Evolutionary conservation across 352 stramenopile genomes (phyloP).

Genomic region (Aphanomyces astaci): DNA sequence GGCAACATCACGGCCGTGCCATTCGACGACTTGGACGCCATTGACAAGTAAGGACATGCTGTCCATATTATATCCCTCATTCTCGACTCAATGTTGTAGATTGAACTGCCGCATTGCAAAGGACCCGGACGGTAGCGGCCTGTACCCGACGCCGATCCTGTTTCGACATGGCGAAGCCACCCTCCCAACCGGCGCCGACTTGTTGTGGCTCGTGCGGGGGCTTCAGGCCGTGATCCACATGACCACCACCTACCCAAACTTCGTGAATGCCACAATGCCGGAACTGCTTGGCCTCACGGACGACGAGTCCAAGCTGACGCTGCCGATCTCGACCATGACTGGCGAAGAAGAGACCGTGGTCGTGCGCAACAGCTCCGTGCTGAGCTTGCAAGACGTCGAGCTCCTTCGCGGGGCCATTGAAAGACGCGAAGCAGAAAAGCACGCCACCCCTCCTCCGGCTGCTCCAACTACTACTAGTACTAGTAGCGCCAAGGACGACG

Average conservation of each 20-base stretch:
- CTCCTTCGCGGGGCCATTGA: slow-evolving; percentile 43
- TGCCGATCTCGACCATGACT: slow-evolving; percentile 50
- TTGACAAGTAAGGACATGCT: slow-evolving; percentile 46
- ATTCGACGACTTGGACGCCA: slow-evolving; percentile 70
- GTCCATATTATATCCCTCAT: slow-evolving; percentile 5
- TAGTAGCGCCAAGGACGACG: background rate
- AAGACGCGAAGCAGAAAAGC: slow-evolving; percentile 24
- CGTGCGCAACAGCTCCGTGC: slow-evolving; percentile 69
- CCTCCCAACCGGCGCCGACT: slow-evolving; percentile 47
- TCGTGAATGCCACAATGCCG: slow-evolving; percentile 62
- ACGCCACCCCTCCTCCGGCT: background rate
- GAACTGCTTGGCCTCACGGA: slow-evolving; percentile 54
- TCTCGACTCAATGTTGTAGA: background rate
- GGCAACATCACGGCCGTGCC: slow-evolving; percentile 55
- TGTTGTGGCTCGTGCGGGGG: slow-evolving; percentile 67
- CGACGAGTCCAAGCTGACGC: slow-evolving; percentile 46
- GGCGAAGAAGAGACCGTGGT: slow-evolving; percentile 50
- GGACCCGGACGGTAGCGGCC: slow-evolving; percentile 31
- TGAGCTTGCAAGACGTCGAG: slow-evolving; percentile 68
- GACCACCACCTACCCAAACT: slow-evolving; percentile 53
- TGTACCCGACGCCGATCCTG: slow-evolving; percentile 63
- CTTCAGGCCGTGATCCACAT: slow-evolving; percentile 55
- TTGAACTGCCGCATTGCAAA: slow-evolving; percentile 30
- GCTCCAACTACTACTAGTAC: background rate
- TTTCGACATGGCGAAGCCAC: slow-evolving; percentile 66